Conservation (phyloP, 257 asterid species). For the Penstemon barbatus region DNA sequence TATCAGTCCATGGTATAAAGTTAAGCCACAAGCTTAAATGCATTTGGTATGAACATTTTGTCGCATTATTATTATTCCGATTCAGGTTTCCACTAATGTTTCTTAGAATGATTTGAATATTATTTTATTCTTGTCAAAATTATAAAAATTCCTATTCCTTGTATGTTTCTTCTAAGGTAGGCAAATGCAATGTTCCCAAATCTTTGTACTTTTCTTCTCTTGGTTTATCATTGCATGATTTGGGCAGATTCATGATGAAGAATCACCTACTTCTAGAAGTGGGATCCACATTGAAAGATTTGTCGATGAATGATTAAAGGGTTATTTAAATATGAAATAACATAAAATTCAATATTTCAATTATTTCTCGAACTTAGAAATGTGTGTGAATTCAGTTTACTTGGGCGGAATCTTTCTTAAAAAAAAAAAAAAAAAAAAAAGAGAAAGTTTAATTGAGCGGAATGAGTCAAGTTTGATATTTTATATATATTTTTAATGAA, state of each 20-base stretch:
- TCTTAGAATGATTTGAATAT: not conserved
- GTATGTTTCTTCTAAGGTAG: slow-evolving; percentile 13
- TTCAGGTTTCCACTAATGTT: too few species aligned
- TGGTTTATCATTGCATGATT: not conserved
- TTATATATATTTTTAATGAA: too few species aligned
- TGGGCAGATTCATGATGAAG: slow-evolving; percentile 1
- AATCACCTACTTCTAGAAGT: slow-evolving; percentile 8
- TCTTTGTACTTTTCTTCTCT: slow-evolving; percentile 11
- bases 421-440: too few species aligned
- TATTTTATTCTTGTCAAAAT: slow-evolving; percentile 5
- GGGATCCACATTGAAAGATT: slow-evolving; percentile 13
- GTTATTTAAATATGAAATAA: too few species aligned
- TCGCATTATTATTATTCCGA: too few species aligned
- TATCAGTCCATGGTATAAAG: not conserved
- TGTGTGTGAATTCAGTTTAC: too few species aligned
- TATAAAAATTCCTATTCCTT: not conserved
- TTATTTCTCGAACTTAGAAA: too few species aligned
- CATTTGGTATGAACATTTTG: not conserved
- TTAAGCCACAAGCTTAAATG: not conserved
- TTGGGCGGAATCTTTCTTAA: too few species aligned
- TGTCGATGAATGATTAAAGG: too few species aligned
- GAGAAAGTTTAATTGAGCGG: too few species aligned
- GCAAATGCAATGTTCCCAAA: not conserved
- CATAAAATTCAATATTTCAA: too few species aligned
- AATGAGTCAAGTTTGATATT: too few species aligned